A percentile compares a stretch with the other conserved stretches of the same genome.
Conservation (phyloP, 1,284 basidiomycete genomes). For the Leccinum griseonigrum region DNA sequence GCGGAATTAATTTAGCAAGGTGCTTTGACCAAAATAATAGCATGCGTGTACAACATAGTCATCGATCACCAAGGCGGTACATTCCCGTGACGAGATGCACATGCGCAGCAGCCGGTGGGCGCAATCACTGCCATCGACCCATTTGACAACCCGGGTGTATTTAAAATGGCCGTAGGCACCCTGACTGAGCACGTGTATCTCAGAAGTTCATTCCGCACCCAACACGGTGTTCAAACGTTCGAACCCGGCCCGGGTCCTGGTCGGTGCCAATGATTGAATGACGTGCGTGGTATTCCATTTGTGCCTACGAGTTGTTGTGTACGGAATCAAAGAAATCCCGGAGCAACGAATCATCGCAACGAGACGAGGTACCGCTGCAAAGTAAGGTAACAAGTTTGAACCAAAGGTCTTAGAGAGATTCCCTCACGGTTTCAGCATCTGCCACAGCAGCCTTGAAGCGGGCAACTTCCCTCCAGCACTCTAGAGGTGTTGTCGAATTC, state of each 20-base stretch:
- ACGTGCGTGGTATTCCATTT: not conserved
- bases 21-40: slow-evolving; percentile 20
- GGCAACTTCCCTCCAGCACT: slow-evolving; percentile 78
- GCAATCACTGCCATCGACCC: not conserved
- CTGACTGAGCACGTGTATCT: not conserved
- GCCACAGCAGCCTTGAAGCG: slow-evolving; percentile 72
- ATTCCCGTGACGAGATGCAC: slow-evolving; percentile 21
- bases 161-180: slow-evolving; percentile 4
- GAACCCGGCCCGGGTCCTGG: not conserved
- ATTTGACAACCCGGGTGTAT: not conserved
- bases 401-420: slow-evolving; percentile 4
- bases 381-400: slow-evolving; percentile 10
- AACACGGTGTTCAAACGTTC: not conserved
- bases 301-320: slow-evolving; percentile 2
- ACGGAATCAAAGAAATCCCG: not conserved
- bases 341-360: slow-evolving; percentile 21
- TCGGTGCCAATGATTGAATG: not conserved
- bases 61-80: slow-evolving; percentile 20
- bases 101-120: not conserved
- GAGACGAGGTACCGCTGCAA: slow-evolving; percentile 30
- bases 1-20: slow-evolving; percentile 24
- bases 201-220: not conserved
- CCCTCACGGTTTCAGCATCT: slow-evolving; percentile 58
- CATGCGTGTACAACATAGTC: slow-evolving; percentile 22
- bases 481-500: slow-evolving; percentile 57